Percentiles rank a stretch among this genome's conserved stretches.
Conservation (phyloP, 768 basidiomycete genomes). For the Agaricus subrufescens region DNA sequence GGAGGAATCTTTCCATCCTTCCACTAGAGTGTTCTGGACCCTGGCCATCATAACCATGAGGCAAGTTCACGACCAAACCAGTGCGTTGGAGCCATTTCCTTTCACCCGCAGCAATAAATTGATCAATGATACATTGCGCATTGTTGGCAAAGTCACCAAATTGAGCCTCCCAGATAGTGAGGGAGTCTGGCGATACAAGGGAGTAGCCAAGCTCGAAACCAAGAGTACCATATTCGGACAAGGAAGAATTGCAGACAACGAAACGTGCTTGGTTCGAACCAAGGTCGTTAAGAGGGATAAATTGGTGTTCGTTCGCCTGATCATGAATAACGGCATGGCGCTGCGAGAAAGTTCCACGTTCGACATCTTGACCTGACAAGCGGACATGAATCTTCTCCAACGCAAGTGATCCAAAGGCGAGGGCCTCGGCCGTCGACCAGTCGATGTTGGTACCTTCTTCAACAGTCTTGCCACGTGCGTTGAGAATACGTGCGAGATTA, state of each 20-base stretch:
- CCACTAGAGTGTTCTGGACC: constrained; percentile 98
- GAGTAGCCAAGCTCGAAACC: constrained; percentile 99
- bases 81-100: constrained; percentile 96
- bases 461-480: constrained; percentile 82
- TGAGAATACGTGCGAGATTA: constrained; percentile 91
- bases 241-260: constrained; percentile 93
- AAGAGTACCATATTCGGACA: constrained; percentile 92
- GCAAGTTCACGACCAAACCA: constrained; percentile 83
- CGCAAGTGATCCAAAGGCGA: constrained; percentile 91
- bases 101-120: constrained; percentile 97
- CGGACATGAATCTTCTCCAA: constrained; percentile 93
- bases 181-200: constrained; percentile 86
- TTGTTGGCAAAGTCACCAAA: constrained; percentile 99
- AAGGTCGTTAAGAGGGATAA: constrained; percentile 85
- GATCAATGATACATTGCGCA: constrained; percentile 97
- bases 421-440: constrained; percentile 97
- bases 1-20: constrained; percentile 92
- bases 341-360: constrained; percentile 98
- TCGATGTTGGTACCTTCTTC: constrained; percentile 92
- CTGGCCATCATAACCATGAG: constrained; percentile 98
- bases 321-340: constrained; percentile 97
- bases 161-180: constrained; percentile 98
- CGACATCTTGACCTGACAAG: constrained; percentile 96
- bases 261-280: constrained; percentile 87
- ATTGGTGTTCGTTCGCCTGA: constrained; percentile 88